phyloP scores from a whole-genome alignment of 257 asterid species.

The Scutellaria barbata region DNA sequence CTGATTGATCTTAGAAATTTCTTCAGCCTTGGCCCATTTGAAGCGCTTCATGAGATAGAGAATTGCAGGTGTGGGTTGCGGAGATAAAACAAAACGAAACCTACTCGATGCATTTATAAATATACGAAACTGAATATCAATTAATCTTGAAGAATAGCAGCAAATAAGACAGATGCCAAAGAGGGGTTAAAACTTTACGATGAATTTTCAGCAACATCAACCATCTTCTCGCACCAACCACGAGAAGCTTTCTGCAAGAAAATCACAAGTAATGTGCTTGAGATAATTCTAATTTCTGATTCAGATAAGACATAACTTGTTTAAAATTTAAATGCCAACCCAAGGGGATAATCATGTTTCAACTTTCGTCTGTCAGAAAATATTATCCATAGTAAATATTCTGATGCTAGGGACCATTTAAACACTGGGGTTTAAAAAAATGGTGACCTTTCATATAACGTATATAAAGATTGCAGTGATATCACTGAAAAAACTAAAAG shows the following conservation, averaged over 20 bases:
- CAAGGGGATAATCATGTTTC: not conserved
- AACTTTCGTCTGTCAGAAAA: not conserved
- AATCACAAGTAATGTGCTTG: conserved; percentile 7
- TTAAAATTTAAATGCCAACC: conserved; percentile 11
- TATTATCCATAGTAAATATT: not conserved
- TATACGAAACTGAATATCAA: conserved; percentile 21
- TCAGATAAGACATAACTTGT: conserved; percentile 1
- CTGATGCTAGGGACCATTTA: not conserved
- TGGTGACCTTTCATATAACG: not conserved
- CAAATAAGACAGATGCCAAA: conserved; percentile 13
- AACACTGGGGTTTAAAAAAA: not conserved
- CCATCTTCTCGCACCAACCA: conserved; percentile 98
- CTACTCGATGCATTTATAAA: conserved; percentile 47
- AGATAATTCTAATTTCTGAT: not conserved
- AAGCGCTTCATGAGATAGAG: conserved; percentile 82
- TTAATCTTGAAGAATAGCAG: conserved; percentile 23
- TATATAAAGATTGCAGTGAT: not conserved
- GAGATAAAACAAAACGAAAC: conserved; percentile 90
- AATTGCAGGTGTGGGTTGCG: conserved; percentile 88
- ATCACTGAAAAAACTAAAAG: too few species aligned
- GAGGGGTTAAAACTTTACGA: conserved; percentile 54
- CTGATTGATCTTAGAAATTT: conserved; percentile 55
- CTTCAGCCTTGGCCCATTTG: conserved; percentile 78
- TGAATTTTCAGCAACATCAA: conserved; percentile 76
- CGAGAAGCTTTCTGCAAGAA: conserved; percentile 81